phyloP scores from a whole-genome alignment of 2,329 filamentous ascomycete genomes.

The Coleophoma crateriformis region DNA sequence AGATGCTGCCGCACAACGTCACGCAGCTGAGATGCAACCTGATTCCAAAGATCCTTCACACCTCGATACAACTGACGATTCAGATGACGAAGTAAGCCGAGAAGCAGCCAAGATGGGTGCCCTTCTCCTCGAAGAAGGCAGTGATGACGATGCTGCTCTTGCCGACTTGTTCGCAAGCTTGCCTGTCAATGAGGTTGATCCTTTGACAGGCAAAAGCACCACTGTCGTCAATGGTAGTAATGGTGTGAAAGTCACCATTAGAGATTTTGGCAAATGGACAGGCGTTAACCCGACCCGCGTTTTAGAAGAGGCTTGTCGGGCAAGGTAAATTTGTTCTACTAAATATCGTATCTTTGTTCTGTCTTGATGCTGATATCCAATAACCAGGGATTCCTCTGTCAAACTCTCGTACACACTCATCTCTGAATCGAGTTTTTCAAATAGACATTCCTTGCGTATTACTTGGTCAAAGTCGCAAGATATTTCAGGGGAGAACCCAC shows the following conservation, averaged over 20 bases:
- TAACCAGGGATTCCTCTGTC: slow-evolving; percentile 59
- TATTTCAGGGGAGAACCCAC: slow-evolving; percentile 29
- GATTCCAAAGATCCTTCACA: slow-evolving; percentile 18
- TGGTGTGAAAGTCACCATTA: slow-evolving; percentile 54
- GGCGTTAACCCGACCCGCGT: slow-evolving; percentile 72
- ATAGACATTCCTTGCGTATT: slow-evolving; percentile 69
- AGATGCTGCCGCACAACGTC: slow-evolving; percentile 48
- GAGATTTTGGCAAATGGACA: slow-evolving; percentile 79
- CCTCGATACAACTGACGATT: slow-evolving; percentile 29
- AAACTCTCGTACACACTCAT: slow-evolving; percentile 63
- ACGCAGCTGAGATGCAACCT: slow-evolving; percentile 19
- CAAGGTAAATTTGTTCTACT: slow-evolving; percentile 47
- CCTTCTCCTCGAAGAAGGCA: slow-evolving; percentile 47
- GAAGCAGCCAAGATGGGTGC: slow-evolving; percentile 55
- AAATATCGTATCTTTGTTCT: too few relatives aligned
- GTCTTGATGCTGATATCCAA: slow-evolving; percentile 1
- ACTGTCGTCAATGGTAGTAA: slow-evolving; percentile 48
- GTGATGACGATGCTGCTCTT: slow-evolving; percentile 47
- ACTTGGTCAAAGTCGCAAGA: slow-evolving; percentile 74
- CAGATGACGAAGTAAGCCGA: slow-evolving; percentile 39
- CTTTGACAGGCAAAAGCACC: slow-evolving; percentile 49
- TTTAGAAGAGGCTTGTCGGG: slow-evolving; percentile 82
- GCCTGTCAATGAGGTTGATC: slow-evolving; percentile 55
- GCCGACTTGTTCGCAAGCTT: slow-evolving; percentile 54
- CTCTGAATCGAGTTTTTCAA: slow-evolving; percentile 69